phyloP scores from a whole-genome alignment of 192 early-diverging fungal genomes.

The Linnemannia exigua region DNA sequence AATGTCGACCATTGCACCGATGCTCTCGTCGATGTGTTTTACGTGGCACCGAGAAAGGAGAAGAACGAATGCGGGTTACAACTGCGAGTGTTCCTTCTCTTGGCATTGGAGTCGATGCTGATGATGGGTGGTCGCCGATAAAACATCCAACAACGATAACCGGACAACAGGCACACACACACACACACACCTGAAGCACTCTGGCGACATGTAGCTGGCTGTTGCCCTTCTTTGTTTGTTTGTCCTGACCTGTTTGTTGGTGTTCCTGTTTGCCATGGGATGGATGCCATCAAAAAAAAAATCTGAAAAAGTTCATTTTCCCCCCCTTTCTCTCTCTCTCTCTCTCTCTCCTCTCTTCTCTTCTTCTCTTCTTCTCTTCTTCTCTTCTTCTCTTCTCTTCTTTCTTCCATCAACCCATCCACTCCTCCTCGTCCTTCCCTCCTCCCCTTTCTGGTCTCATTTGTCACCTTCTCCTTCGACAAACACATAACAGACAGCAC shows the following conservation, averaged over 20 bases:
- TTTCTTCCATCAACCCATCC: slow-evolving; percentile 5
- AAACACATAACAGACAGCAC: too few relatives aligned
- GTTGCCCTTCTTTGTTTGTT: too few relatives aligned
- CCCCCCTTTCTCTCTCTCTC: background rate
- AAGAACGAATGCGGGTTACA: too few relatives aligned
- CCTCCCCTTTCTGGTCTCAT: background rate
- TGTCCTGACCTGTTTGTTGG: too few relatives aligned
- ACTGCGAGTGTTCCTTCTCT: background rate
- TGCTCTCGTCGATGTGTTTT: background rate
- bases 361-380: background rate
- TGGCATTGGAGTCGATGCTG: background rate
- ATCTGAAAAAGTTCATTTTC: background rate
- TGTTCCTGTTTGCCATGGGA: too few relatives aligned
- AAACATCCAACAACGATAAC: background rate
- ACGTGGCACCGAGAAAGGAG: background rate
- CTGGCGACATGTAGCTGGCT: too few relatives aligned
- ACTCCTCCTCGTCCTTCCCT: background rate
- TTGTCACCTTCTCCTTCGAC: background rate
- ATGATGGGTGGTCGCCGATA: background rate
- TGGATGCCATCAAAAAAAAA: background rate
- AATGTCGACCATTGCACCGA: too few relatives aligned
- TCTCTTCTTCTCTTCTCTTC: background rate
- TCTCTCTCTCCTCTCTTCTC: background rate
- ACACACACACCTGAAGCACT: too few relatives aligned
- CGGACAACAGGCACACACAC: too few relatives aligned